Percentiles rank a stretch among this genome's conserved stretches.
These are phyloP conservation scores for Colletotrichum sojae DNA, from an alignment of 2,329 filamentous ascomycete species.

Conservation along the genomic window DNA sequence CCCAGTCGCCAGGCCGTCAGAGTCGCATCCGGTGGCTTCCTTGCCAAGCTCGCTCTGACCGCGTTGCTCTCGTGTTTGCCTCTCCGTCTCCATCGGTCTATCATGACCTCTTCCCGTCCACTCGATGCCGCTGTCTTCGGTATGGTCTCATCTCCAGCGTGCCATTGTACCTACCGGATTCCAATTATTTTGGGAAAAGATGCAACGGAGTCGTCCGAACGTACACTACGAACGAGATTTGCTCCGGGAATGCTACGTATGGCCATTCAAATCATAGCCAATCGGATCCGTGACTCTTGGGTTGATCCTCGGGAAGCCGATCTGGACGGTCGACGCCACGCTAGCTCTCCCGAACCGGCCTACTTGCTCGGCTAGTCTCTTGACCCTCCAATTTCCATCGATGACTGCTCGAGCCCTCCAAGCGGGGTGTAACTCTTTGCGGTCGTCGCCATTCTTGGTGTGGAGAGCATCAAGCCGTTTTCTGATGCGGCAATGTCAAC, in stretches of 20 bases:
- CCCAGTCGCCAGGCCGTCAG: constrained; percentile 11
- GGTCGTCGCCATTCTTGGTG: constrained; percentile 3
- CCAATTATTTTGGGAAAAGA: constrained; percentile 9
- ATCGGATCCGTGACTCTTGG: constrained; percentile 5
- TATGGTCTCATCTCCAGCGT: constrained; percentile 14
- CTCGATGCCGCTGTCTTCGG: constrained; percentile 29
- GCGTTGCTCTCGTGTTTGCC: constrained; percentile 28
- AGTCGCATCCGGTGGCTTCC: constrained; percentile 27
- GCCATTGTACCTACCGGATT: constrained; percentile 1
- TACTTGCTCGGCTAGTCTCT: constrained; percentile 10
- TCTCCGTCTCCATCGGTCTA: constrained; percentile 13
- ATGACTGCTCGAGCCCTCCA: constrained; percentile 28
- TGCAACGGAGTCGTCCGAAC: constrained; percentile 6
- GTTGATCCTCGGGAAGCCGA: constrained; percentile 5
- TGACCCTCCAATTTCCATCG: constrained; percentile 31
- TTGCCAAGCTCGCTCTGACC: constrained; percentile 28
- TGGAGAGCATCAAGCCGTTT: constrained; percentile 21
- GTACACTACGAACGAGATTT: background rate
- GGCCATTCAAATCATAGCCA: constrained; percentile 7
- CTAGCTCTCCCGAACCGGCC: constrained; percentile 13
- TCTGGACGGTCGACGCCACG: constrained; percentile 17
- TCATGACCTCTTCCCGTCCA: constrained; percentile 18
- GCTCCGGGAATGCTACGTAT: background rate
- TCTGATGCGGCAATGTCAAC: constrained; percentile 12
- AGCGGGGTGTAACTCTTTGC: constrained; percentile 7